phyloP scores from a whole-genome alignment of 371 early-diverging fungal genomes.

The Chytridiales sp. region DNA sequence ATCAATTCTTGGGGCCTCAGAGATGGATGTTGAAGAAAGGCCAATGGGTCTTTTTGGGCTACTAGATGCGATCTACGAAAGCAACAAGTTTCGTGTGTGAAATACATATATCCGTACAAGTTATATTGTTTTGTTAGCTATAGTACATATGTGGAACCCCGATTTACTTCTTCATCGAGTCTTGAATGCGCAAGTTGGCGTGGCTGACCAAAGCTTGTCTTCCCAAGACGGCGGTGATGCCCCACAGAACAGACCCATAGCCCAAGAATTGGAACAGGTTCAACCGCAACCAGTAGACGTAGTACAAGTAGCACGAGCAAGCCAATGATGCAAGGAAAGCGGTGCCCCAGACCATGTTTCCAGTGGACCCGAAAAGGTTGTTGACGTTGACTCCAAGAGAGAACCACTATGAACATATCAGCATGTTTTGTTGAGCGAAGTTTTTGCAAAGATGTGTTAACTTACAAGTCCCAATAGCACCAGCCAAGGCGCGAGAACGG shows the following conservation, averaged over 20 bases:
- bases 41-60: slow-evolving; percentile 36
- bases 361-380: slow-evolving; percentile 38
- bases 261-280: slow-evolving; percentile 71
- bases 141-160: neutral
- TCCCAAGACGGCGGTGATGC: slow-evolving; percentile 62
- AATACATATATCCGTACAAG: too few species aligned
- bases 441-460: neutral
- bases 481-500: slow-evolving; percentile 67
- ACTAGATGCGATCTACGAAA: slow-evolving; percentile 42
- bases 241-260: slow-evolving; percentile 54
- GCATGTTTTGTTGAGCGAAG: neutral
- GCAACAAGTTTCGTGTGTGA: slow-evolving; percentile 16
- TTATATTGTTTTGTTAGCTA: neutral
- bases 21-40: slow-evolving; percentile 17
- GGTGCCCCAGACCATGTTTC: slow-evolving; percentile 29
- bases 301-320: slow-evolving; percentile 60
- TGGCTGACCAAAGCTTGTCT: slow-evolving; percentile 37
- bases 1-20: slow-evolving; percentile 25
- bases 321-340: slow-evolving; percentile 60
- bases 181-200: slow-evolving; percentile 18
- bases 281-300: slow-evolving; percentile 68
- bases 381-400: slow-evolving; percentile 54
- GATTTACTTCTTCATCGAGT: slow-evolving; percentile 1
- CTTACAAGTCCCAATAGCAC: slow-evolving; percentile 60
- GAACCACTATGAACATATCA: slow-evolving; percentile 49